Evolutionary conservation across 441 rosid genomes (phyloP).

Genomic region (Populus hybrid): DNA sequence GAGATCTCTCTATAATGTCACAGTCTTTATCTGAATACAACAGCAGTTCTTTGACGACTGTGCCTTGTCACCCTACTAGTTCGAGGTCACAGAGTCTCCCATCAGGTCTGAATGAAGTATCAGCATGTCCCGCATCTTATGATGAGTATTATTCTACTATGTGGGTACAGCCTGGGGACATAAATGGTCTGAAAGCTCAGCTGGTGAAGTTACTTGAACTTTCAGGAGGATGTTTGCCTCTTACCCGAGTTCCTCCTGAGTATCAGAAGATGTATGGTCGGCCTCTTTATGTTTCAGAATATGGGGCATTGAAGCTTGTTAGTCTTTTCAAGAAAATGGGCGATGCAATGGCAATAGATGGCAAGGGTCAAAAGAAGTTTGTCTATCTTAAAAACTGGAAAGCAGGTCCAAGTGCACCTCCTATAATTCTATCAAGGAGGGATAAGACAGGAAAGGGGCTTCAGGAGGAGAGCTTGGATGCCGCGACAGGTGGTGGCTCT

Average conservation of each 20-base stretch:
- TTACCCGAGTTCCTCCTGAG: slow-evolving; percentile 68
- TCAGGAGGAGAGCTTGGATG: slow-evolving; percentile 34
- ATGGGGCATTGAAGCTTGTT: slow-evolving; percentile 71
- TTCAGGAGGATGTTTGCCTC: slow-evolving; percentile 78
- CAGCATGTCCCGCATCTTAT: slow-evolving; percentile 33
- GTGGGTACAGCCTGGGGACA: slow-evolving; percentile 96
- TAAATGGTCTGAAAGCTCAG: slow-evolving; percentile 76
- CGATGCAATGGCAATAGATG: slow-evolving; percentile 61
- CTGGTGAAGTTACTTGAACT: slow-evolving; percentile 77
- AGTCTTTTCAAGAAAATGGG: slow-evolving; percentile 85
- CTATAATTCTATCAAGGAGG: slow-evolving; percentile 43
- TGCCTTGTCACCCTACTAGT: slow-evolving; percentile 39
- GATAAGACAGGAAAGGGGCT: slow-evolving; percentile 55
- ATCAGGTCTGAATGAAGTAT: slow-evolving; percentile 46
- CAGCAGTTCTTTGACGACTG: slow-evolving; percentile 27
- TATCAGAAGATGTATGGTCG: slow-evolving; percentile 78
- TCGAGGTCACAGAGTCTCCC: slow-evolving; percentile 60
- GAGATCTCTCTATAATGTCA: slow-evolving; percentile 54
- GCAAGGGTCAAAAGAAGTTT: slow-evolving; percentile 67
- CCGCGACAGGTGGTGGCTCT: slow-evolving; percentile 37
- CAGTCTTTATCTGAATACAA: slow-evolving; percentile 54
- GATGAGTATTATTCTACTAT: slow-evolving; percentile 59
- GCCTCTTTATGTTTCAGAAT: slow-evolving; percentile 75
- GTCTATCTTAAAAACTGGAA: slow-evolving; percentile 71
- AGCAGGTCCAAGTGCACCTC: slow-evolving; percentile 46